Evolutionary conservation across 129 eudicot genomes (phyloP), one percentile per base, ranked within the genome.

Genomic region (Sambucus nigra): DNA sequence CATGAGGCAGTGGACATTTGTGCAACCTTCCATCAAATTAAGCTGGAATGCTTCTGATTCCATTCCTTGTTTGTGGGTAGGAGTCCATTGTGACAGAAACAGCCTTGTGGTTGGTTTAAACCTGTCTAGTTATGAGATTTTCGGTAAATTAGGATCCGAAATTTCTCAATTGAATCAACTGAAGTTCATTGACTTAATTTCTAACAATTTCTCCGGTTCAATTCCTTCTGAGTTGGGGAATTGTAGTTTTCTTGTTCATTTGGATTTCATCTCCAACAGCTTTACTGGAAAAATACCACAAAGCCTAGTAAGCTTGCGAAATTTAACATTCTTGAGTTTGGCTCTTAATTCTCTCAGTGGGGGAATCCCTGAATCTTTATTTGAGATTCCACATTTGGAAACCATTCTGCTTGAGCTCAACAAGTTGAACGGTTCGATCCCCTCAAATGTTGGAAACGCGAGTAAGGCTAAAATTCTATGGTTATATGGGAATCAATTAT

Each of bases 61-160:
- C 15, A 73, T 82, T 11, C 94, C 92, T n/a, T 88, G 97, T 64
- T 81, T 86, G 4, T 88, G 95, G 97, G 57, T 52, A 41, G 97
- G 97, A n/a, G 83, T 88, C 40, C 35, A 33, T 13, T 84, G 97
- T 50, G 56, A 70, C 73, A 57, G 19, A 5, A 10, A 29, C 38
- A 56, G 71, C 29, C 53, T 39, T 55, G 79, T 84, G n/a, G 22
- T 49, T 45, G 66, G 69, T 41, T 61, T 88, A 21, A 76, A 78
- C 66, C 40, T 88, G 9, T 77, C 87, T 8, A 33, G 59, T 45
- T 65, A 24, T 40, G 70, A 64, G 1, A 80, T 88, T 41, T 81
- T 95, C 0, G 97, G 93, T 16, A 39, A n/a, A 24, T 57, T 78
- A 40, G 84, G 88, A 19, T 77, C 88, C 0, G 71, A 81, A 52